Evolutionary conservation across 169 alveolate species (phyloP), one percentile per base, ranked within the genome.

Genomic region (Plasmodium inui): DNA sequence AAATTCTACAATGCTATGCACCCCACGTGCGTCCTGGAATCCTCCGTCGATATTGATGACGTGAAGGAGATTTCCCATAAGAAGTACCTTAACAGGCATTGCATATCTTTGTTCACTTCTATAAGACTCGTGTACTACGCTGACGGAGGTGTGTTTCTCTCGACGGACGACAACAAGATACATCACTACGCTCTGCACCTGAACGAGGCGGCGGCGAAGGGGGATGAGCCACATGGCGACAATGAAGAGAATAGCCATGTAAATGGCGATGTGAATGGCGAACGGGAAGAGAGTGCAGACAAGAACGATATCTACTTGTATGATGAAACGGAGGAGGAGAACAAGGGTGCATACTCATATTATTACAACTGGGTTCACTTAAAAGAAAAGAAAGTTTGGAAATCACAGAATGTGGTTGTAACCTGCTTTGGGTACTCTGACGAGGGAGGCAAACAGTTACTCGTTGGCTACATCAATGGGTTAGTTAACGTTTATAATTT

Each of bases 401-500:
- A 89, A 67, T 30, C 94, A 3, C 53, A 57, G 37, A 89, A 89
- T 50, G 46, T 80, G 61, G 72, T 61, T 32, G 55, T 89, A 89
- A 55, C 94, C 30, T 89, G 94, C 46, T 89, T 89, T 89, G 14
- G 73, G 7, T 80, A 37, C 72, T 74, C 41, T 74, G 10, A 67
- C 9, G 73, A 37, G 17, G 76, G 72, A 46, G 26, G 71, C 28
- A 89, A 79, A 46, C 79, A 79, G 34, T 89, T 89, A 89, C 34
- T 80, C 12, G 94, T 89, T 61, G 94, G 94, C 26, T 89, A 89
- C 72, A 89, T 46, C 67, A 79, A 78, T 61, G 94, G 94, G 8
- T 34, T 79, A 37, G 44, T 89, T 53, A 89, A 89, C 71, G 74
- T 89, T 37, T 89, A 79, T 89, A 79, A 89, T 89, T 19, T 89